A percentile compares a stretch with the other conserved stretches of the same genome.
Conservation (phyloP, 768 basidiomycete species). For the Pulveroboletus sp. region DNA sequence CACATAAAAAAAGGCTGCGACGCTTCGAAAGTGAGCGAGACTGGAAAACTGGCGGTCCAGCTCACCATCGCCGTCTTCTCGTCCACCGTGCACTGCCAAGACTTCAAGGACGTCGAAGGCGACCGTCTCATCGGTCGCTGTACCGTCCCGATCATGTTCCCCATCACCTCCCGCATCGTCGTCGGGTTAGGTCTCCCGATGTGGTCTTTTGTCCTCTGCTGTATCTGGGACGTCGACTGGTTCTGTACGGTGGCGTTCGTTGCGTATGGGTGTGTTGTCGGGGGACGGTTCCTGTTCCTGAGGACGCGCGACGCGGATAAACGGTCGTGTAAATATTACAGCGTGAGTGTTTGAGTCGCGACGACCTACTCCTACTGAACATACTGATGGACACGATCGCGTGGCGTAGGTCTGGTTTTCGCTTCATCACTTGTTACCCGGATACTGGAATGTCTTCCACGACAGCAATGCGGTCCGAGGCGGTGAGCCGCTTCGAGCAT, state of each 20-base stretch:
- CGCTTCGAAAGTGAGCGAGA: constrained; percentile 22
- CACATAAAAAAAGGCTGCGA: constrained; percentile 17
- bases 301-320: constrained; percentile 29
- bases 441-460: constrained; percentile 34
- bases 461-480: constrained; percentile 8
- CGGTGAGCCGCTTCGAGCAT: constrained; percentile 17
- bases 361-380: not conserved
- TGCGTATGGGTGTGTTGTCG: constrained; percentile 32
- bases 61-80: constrained; percentile 37
- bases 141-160: constrained; percentile 44
- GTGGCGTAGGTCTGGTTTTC: constrained; percentile 31
- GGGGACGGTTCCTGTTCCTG: constrained; percentile 29
- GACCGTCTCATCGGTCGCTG: constrained; percentile 36
- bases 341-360: constrained; percentile 21
- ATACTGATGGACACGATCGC: not conserved
- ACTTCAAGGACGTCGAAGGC: constrained; percentile 44
- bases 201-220: constrained; percentile 35
- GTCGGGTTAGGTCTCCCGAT: constrained; percentile 31
- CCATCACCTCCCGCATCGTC: constrained; percentile 32
- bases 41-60: constrained; percentile 29
- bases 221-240: constrained; percentile 34
- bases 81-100: constrained; percentile 47
- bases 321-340: constrained; percentile 36
- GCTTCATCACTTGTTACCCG: constrained; percentile 31
- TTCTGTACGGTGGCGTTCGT: constrained; percentile 26